A percentile compares a stretch with the other conserved stretches of the same genome.
Evolutionary conservation across 2,329 filamentous ascomycete species (phyloP).

Genomic region (Pestalotiopsis fici): DNA sequence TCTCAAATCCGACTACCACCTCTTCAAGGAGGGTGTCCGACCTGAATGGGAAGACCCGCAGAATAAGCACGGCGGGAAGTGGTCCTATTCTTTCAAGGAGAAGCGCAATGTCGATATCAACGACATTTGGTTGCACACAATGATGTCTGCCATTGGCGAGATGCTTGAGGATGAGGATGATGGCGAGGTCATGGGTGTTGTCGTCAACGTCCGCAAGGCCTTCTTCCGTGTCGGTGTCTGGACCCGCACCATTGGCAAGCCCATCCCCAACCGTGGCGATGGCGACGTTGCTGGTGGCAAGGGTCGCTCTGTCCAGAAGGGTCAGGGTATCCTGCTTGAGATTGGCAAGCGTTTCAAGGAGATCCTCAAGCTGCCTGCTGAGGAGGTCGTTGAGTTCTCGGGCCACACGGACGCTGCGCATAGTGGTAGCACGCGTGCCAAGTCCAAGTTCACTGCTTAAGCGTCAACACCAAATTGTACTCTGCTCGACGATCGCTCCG

Average conservation of each 20-base stretch:
- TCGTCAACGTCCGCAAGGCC: constrained; percentile 97
- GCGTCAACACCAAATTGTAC: background rate
- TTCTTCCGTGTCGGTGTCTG: constrained; percentile 98
- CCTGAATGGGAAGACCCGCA: constrained; percentile 98
- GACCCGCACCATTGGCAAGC: constrained; percentile 92
- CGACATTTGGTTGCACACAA: constrained; percentile 93
- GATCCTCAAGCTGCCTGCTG: constrained; percentile 75
- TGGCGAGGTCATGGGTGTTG: constrained; percentile 98
- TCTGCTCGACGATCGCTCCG: background rate
- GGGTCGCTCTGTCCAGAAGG: constrained; percentile 77
- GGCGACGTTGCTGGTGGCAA: constrained; percentile 74
- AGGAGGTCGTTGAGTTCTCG: constrained; percentile 87
- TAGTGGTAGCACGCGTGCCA: constrained; percentile 90
- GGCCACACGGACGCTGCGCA: constrained; percentile 95
- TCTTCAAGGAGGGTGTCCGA: constrained; percentile 96
- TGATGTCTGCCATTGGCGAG: constrained; percentile 96
- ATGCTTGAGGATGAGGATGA: constrained; percentile 94
- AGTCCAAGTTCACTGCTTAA: constrained; percentile 89
- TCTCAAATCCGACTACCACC: constrained; percentile 98
- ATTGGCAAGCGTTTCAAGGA: constrained; percentile 95
- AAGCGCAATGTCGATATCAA: constrained; percentile 92
- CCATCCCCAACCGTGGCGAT: constrained; percentile 73
- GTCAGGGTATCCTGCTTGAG: constrained; percentile 77
- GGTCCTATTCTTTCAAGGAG: constrained; percentile 98
- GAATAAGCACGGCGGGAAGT: constrained; percentile 99